These are phyloP conservation scores for Linum lewisii DNA, from an alignment of 345 rosid genomes.

Conservation along the genomic window DNA sequence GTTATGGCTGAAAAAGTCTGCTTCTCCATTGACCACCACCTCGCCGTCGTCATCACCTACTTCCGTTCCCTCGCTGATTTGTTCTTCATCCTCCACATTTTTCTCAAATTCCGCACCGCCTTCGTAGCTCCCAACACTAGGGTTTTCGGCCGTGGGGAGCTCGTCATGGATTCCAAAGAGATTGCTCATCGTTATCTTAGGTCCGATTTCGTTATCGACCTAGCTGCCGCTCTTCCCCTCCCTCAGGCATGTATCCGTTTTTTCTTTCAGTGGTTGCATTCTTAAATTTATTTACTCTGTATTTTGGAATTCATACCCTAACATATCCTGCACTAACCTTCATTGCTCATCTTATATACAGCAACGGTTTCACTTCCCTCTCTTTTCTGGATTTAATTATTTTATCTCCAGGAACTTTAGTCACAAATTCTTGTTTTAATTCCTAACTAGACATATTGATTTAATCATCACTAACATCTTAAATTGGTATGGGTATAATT, in stretches of 20 bases:
- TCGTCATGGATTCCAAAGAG: slow-evolving; percentile 69
- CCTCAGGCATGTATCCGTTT: slow-evolving; percentile 42
- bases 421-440: too few species aligned
- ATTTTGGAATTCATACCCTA: neutral
- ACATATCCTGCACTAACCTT: too few species aligned
- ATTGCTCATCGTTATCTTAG: slow-evolving; percentile 56
- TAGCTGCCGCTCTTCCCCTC: slow-evolving; percentile 73
- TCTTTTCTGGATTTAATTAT: too few species aligned
- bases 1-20: slow-evolving; percentile 42
- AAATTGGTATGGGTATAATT: too few species aligned
- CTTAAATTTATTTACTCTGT: neutral
- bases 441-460: too few species aligned
- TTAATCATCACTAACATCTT: too few species aligned
- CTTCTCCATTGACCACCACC: slow-evolving; percentile 32
- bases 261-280: neutral
- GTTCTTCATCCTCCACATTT: slow-evolving; percentile 51
- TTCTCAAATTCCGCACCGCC: slow-evolving; percentile 78
- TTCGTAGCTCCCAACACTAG: slow-evolving; percentile 66
- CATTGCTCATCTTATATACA: too few species aligned
- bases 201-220: slow-evolving; percentile 63
- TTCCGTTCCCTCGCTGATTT: slow-evolving; percentile 58
- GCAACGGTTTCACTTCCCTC: neutral
- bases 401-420: too few species aligned
- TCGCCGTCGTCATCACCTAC: slow-evolving; percentile 49
- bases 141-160: slow-evolving; percentile 80